A percentile compares a stretch with the other conserved stretches of the same genome.
Conservation (phyloP, 257 asterid species). For the Solanum sparsipilum region DNA sequence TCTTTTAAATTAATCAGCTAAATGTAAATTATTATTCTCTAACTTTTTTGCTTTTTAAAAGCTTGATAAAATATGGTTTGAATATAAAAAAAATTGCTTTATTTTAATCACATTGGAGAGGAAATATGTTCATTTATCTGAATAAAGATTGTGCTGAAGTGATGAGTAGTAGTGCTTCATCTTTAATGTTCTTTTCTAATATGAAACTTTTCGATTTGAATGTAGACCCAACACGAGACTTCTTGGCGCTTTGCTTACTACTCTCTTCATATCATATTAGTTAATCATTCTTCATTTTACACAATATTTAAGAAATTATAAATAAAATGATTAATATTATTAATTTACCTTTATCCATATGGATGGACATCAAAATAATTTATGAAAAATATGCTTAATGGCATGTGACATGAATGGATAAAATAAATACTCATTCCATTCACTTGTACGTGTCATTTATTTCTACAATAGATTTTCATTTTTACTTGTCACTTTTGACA, state of each 20-base stretch:
- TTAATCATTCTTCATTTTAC: too few species aligned
- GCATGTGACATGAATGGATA: neutral
- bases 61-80: neutral
- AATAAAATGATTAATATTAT: too few species aligned
- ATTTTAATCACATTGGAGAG: neutral
- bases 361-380: neutral
- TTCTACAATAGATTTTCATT: too few species aligned
- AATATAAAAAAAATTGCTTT: neutral
- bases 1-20: neutral
- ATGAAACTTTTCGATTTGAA: too few species aligned
- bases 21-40: neutral
- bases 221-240: too few species aligned
- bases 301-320: too few species aligned
- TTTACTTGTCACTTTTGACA: too few species aligned
- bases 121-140: neutral
- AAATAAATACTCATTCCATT: too few species aligned
- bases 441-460: too few species aligned
- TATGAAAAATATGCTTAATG: neutral
- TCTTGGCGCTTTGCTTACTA: too few species aligned
- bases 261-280: too few species aligned
- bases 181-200: too few species aligned
- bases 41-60: neutral
- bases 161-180: neutral
- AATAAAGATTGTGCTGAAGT: neutral
- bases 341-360: neutral